Evolutionary conservation across 768 basidiomycete genomes (phyloP), one percentile per base, ranked within the genome.

Genomic region (Lentinula edodes): DNA sequence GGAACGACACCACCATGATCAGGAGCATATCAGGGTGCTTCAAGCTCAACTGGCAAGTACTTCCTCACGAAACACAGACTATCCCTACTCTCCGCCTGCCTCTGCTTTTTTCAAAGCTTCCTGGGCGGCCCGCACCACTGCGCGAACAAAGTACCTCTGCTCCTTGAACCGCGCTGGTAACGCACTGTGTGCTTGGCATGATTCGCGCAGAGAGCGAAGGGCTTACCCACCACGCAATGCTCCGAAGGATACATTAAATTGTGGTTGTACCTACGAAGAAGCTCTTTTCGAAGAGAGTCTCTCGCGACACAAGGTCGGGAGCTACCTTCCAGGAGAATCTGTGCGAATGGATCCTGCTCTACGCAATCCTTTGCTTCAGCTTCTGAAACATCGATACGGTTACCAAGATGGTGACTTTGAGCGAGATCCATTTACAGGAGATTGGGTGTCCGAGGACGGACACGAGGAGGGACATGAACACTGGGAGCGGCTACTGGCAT

Each of bases 371-470:
- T 80, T 93, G 50, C 78, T 93, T 63, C 83, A 78, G 72, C 76
- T 94, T 36, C 75, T 94, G 36, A 78, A 91, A 70, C 69, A 81
- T 65, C 82, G 91, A 43, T 94, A 90, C 68, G 82, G 81, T 32
- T 94, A 94, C 73, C 82, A 82, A 59, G 91, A 94, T 71, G 91
- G 91, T 1, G 91, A 94, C 69, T 94, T 94, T 66, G 92, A 94
- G 66, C 82, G 87, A 52, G 82, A 91, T 64, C 73, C 85, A 0
- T 61, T 71, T 45, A 83, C 85, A 0, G 87, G 87, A 12, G 78
- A 81, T 38, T 94, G 92, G 92, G 46, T 79, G 15, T 81, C 82
- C 13, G 86, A 82, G 34, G 88, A 93, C 69, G 86, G 85, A 12
- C 83, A 82, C 50, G 67, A 70, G 36, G 88, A 93, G 69, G 86